These are phyloP conservation scores for Zasmidium angulare DNA, from an alignment of 2,329 filamentous ascomycete species.

Conservation along the genomic window DNA sequence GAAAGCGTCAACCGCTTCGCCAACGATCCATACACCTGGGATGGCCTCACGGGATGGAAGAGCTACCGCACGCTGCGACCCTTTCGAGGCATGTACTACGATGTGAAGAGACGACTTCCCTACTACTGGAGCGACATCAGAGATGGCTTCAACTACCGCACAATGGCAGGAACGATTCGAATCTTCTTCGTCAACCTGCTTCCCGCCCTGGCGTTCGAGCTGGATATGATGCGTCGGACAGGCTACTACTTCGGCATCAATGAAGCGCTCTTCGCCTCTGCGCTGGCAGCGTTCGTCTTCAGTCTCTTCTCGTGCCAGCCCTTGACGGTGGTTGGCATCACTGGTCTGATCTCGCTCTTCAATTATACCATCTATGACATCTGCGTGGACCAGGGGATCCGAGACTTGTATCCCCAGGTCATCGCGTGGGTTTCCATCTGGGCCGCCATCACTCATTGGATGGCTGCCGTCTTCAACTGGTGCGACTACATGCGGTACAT, in stretches of 20 bases:
- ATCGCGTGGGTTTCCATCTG: slow-evolving; percentile 59
- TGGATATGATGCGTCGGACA: slow-evolving; percentile 59
- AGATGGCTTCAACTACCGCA: slow-evolving; percentile 57
- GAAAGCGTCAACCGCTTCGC: slow-evolving; percentile 18
- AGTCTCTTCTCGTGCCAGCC: slow-evolving; percentile 54
- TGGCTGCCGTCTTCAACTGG: slow-evolving; percentile 52
- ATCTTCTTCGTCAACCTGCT: slow-evolving; percentile 62
- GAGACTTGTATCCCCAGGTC: slow-evolving; percentile 52
- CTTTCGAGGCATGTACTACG: slow-evolving; percentile 55
- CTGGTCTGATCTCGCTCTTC: slow-evolving; percentile 55
- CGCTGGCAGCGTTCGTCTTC: slow-evolving; percentile 57
- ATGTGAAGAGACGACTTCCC: slow-evolving; percentile 52
- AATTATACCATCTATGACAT: slow-evolving; percentile 63
- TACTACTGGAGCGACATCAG: slow-evolving; percentile 58
- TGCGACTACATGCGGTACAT: slow-evolving; percentile 61
- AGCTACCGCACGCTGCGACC: slow-evolving; percentile 42
- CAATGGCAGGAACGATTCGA: slow-evolving; percentile 54
- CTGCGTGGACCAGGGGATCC: slow-evolving; percentile 48
- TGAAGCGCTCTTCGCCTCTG: slow-evolving; percentile 56
- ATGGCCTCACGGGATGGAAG: slow-evolving; percentile 36
- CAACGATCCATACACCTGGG: slow-evolving; percentile 39
- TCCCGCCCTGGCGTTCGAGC: slow-evolving; percentile 58
- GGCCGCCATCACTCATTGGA: slow-evolving; percentile 59
- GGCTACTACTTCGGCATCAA: slow-evolving; percentile 58
- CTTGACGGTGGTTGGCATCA: slow-evolving; percentile 58